phyloP scores from a whole-genome alignment of 208 protist genomes.

The Trypanosoma theileri region DNA sequence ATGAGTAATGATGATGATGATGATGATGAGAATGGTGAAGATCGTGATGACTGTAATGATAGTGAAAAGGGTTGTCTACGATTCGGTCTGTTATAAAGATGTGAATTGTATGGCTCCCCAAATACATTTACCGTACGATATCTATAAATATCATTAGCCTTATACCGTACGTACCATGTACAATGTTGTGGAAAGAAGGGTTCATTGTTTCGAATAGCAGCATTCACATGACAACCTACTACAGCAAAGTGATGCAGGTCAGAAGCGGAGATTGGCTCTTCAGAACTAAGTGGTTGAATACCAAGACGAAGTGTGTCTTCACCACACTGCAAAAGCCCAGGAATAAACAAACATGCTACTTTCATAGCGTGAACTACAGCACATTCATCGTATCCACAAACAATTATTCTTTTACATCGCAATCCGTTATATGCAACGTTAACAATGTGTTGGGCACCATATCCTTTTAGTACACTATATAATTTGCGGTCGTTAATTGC shows the following conservation, averaged over 20 bases:
- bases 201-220: not conserved
- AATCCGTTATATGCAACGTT: conserved; percentile 8
- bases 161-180: conserved; percentile 8
- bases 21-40: too few relatives aligned
- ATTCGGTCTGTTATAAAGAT: not conserved
- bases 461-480: not conserved
- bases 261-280: not conserved
- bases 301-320: not conserved
- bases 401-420: conserved; percentile 16
- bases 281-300: conserved; percentile 1
- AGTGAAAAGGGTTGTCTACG: not conserved
- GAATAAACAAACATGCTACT: conserved; percentile 15
- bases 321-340: conserved; percentile 15
- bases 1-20: too few relatives aligned
- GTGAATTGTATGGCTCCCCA: not conserved
- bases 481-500: conserved; percentile 10
- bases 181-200: conserved; percentile 11
- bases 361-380: conserved; percentile 16
- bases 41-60: not conserved
- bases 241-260: conserved; percentile 21
- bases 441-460: conserved; percentile 14
- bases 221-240: conserved; percentile 17
- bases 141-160: not conserved
- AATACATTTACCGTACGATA: conserved; percentile 13
- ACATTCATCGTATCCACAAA: conserved; percentile 24